Conservation (phyloP, 768 basidiomycete species). For the Trametes villosa region DNA sequence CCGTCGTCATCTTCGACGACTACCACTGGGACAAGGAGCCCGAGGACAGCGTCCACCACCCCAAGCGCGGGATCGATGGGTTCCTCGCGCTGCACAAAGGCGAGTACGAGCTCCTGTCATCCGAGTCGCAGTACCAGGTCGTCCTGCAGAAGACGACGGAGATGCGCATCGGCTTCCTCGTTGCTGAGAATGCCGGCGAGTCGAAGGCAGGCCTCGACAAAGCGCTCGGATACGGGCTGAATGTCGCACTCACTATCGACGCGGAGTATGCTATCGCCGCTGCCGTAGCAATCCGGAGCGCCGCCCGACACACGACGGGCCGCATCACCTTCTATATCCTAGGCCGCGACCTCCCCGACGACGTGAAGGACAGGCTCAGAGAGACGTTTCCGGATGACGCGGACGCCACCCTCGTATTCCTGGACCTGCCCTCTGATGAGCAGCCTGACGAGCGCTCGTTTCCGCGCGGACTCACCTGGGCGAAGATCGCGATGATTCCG, state of each 20-base stretch:
- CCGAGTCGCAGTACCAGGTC: constrained; percentile 50
- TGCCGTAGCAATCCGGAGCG: constrained; percentile 51
- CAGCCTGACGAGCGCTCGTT: constrained; percentile 26
- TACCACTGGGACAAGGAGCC: constrained; percentile 58
- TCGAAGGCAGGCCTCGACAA: constrained; percentile 9
- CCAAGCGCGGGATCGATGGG: constrained; percentile 58
- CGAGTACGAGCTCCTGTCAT: constrained; percentile 49
- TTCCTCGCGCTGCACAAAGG: constrained; percentile 55
- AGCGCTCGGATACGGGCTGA: constrained; percentile 49
- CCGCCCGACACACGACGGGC: constrained; percentile 39
- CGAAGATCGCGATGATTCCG: constrained; percentile 52
- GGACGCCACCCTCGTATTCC: constrained; percentile 48
- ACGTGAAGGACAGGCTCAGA: constrained; percentile 37
- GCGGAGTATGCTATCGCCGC: constrained; percentile 51
- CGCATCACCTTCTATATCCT: constrained; percentile 55
- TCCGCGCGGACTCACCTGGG: constrained; percentile 45
- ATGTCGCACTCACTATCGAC: constrained; percentile 50
- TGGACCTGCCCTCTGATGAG: constrained; percentile 41
- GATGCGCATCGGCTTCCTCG: constrained; percentile 58
- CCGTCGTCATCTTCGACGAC: constrained; percentile 61
- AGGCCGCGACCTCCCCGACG: constrained; percentile 47
- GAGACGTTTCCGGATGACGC: constrained; percentile 32
- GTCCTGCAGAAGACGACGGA: constrained; percentile 53
- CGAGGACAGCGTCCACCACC: constrained; percentile 53
- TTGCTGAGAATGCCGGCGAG: constrained; percentile 25